Evolutionary conservation across 495 filamentous ascomycete species (phyloP).

Genomic region (Penicillium dipodomyicola): DNA sequence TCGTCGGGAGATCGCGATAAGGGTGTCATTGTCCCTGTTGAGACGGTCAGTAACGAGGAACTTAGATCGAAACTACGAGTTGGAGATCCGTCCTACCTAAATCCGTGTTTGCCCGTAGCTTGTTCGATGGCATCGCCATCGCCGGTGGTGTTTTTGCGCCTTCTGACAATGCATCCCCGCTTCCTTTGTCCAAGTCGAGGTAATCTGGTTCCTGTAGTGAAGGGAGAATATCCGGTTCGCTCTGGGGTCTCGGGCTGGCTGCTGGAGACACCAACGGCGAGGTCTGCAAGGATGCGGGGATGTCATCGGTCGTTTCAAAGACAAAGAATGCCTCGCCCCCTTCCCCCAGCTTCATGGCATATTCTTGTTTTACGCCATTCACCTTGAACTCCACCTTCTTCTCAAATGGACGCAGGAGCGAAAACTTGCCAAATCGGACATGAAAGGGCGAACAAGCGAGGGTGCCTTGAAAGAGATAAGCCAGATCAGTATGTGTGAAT

Average conservation of each 20-base stretch:
- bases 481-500: slow-evolving; percentile 4
- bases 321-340: slow-evolving; percentile 98
- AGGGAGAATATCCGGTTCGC: slow-evolving; percentile 52
- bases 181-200: slow-evolving; percentile 60
- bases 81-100: slow-evolving; percentile 38
- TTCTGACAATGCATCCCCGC: slow-evolving; percentile 25
- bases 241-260: slow-evolving; percentile 64
- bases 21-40: slow-evolving; percentile 58
- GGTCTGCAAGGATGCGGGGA: slow-evolving; percentile 87
- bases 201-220: slow-evolving; percentile 79
- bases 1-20: slow-evolving; percentile 61
- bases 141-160: slow-evolving; percentile 25
- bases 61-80: neutral
- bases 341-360: slow-evolving; percentile 97
- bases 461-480: slow-evolving; percentile 45
- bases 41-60: slow-evolving; percentile 4
- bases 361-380: slow-evolving; percentile 86
- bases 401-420: slow-evolving; percentile 88
- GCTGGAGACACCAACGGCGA: slow-evolving; percentile 88
- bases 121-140: slow-evolving; percentile 40
- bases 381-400: slow-evolving; percentile 99
- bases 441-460: slow-evolving; percentile 95
- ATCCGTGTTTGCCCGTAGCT: slow-evolving; percentile 48
- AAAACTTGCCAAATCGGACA: slow-evolving; percentile 98
- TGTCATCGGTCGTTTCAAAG: slow-evolving; percentile 86